phyloP scores from a whole-genome alignment of 2,329 filamentous ascomycete species.

The Periconia sp. region DNA sequence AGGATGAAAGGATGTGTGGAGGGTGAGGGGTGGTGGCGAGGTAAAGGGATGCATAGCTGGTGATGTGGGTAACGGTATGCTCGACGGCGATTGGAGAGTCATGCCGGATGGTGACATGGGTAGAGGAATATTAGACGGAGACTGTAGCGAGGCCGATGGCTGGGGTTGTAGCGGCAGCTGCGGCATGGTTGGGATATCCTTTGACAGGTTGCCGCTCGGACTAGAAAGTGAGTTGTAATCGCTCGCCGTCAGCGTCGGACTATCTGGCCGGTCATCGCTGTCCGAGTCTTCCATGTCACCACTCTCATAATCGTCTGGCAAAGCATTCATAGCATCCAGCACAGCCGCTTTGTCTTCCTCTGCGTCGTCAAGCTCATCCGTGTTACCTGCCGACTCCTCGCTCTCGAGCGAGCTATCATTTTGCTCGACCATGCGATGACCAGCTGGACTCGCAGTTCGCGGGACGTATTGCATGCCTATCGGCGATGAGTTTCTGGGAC shows the following conservation, averaged over 20 bases:
- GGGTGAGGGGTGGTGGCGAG: constrained; percentile 28
- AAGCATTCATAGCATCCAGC: constrained; percentile 36
- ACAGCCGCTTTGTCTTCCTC: constrained; percentile 31
- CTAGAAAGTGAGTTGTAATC: constrained; percentile 38
- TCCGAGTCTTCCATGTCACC: constrained; percentile 18
- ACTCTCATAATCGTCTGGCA: constrained; percentile 24
- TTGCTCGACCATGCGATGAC: constrained; percentile 35
- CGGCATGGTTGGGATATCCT: constrained; percentile 6
- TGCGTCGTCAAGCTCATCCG: constrained; percentile 23
- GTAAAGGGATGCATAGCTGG: constrained; percentile 16
- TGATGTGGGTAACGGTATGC: constrained; percentile 27
- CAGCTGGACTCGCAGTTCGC: constrained; percentile 33
- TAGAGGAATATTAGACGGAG: constrained; percentile 14
- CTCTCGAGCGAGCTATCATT: constrained; percentile 30
- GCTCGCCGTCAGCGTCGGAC: constrained; percentile 38
- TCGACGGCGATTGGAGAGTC: constrained; percentile 25
- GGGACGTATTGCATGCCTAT: constrained; percentile 46
- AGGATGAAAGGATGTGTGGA: constrained; percentile 28
- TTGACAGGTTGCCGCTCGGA: constrained; percentile 16
- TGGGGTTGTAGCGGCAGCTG: constrained; percentile 17
- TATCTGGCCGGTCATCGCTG: constrained; percentile 31
- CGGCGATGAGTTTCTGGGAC: constrained; percentile 44
- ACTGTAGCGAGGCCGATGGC: constrained; percentile 23
- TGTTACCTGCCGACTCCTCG: constrained; percentile 27
- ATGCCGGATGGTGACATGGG: constrained; percentile 16